phyloP scores from a whole-genome alignment of 164 flowering plant genomes.

The Amborella trichopoda region DNA sequence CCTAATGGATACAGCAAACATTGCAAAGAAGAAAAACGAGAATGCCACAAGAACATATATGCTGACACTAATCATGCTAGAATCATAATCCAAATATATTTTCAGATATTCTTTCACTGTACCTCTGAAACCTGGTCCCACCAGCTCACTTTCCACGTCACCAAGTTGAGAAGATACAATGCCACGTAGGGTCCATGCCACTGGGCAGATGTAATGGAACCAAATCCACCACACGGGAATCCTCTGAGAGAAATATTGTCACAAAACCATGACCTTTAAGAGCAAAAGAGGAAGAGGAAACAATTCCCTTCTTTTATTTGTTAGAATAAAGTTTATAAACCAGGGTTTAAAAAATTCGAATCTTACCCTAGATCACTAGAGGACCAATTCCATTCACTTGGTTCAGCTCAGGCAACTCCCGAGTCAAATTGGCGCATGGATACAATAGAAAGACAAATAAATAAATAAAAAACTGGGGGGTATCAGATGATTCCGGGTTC shows the following conservation, averaged over 20 bases:
- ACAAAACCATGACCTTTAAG: too few relatives aligned
- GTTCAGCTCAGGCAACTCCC: too few relatives aligned
- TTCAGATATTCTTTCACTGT: conserved; percentile 53
- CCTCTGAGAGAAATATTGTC: conserved; percentile 23
- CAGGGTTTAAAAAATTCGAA: too few relatives aligned
- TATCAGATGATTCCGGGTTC: too few relatives aligned
- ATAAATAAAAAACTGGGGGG: too few relatives aligned
- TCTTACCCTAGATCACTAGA: too few relatives aligned
- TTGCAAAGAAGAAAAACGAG: conserved; percentile 23
- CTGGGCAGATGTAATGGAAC: conserved; percentile 72
- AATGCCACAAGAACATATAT: conserved; percentile 41
- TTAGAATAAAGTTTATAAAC: too few relatives aligned
- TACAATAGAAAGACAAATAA: too few relatives aligned
- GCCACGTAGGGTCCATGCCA: conserved; percentile 75
- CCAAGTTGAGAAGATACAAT: conserved; percentile 69
- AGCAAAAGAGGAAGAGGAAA: too few relatives aligned
- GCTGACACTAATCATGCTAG: conserved; percentile 40
- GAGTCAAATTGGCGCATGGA: too few relatives aligned
- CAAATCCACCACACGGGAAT: conserved; percentile 90
- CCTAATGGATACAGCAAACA: conserved; percentile 56
- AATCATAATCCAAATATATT: conserved; percentile 28
- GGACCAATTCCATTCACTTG: too few relatives aligned
- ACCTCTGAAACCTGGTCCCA: conserved; percentile 48
- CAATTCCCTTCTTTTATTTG: too few relatives aligned
- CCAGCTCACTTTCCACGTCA: conserved; percentile 38